A percentile compares a stretch with the other conserved stretches of the same genome.
Evolutionary conservation across 2,329 filamentous ascomycete genomes (phyloP).

Genomic region (Neopestalotiopsis sp.): DNA sequence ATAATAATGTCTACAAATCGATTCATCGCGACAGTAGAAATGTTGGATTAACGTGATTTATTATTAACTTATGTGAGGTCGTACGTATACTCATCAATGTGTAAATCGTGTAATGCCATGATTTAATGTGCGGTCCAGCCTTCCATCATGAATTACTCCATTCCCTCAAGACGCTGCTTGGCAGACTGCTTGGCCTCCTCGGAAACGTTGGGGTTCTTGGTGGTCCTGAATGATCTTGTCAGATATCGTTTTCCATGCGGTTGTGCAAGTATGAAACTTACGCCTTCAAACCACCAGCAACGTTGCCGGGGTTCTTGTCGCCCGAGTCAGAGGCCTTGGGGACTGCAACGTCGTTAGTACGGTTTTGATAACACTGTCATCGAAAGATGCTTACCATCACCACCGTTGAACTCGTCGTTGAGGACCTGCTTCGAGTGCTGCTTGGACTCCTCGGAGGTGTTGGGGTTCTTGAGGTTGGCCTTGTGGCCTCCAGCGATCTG

Average conservation of each 20-base stretch:
- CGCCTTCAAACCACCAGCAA: conserved; percentile 58
- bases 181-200: conserved; percentile 61
- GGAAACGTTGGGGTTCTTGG: conserved; percentile 63
- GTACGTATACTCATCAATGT: too few relatives aligned
- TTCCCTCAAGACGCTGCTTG: conserved; percentile 55
- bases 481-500: conserved; percentile 64
- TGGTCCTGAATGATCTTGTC: conserved; percentile 40
- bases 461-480: conserved; percentile 62
- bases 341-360: conserved; percentile 25
- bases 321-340: conserved; percentile 39
- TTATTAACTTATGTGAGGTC: too few relatives aligned
- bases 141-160: conserved; percentile 30
- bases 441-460: conserved; percentile 61
- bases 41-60: too few relatives aligned
- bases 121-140: not conserved
- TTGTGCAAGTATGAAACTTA: conserved; percentile 35
- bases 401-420: conserved; percentile 53
- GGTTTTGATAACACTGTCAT: not conserved
- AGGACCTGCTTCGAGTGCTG: conserved; percentile 59
- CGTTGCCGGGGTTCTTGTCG: conserved; percentile 60
- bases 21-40: too few relatives aligned
- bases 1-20: too few relatives aligned
- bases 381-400: conserved; percentile 36
- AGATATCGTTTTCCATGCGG: conserved; percentile 18
- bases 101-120: too few relatives aligned